A percentile compares a stretch with the other conserved stretches of the same genome.
Evolutionary conservation across 148 eudicot species (phyloP).

Genomic region (Silene conica): DNA sequence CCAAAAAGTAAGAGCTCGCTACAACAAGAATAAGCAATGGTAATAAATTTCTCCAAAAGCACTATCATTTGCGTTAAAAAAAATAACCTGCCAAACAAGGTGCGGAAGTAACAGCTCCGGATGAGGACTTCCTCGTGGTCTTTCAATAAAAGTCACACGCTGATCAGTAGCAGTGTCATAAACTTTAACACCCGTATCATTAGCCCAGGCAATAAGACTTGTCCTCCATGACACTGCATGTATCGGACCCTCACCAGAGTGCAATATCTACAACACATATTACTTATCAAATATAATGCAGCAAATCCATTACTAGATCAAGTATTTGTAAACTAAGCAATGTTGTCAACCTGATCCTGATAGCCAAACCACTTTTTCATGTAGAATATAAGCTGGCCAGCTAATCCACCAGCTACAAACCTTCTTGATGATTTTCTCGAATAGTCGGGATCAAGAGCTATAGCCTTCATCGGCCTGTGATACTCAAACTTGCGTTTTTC

Average conservation of each 20-base stretch:
- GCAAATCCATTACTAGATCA: background rate
- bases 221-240: slow-evolving; percentile 92
- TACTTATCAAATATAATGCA: background rate
- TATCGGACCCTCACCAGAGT: slow-evolving; percentile 97
- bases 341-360: slow-evolving; percentile 70
- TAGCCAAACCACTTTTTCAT: slow-evolving; percentile 88
- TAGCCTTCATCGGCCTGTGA: slow-evolving; percentile 94
- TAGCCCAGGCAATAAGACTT: slow-evolving; percentile 94
- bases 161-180: slow-evolving; percentile 84
- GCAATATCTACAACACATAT: slow-evolving; percentile 59
- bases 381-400: slow-evolving; percentile 74
- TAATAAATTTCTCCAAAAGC: background rate
- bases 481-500: slow-evolving; percentile 84
- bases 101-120: slow-evolving; percentile 94
- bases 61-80: background rate
- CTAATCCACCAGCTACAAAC: slow-evolving; percentile 96
- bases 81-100: slow-evolving; percentile 92
- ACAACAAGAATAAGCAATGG: background rate
- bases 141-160: slow-evolving; percentile 84
- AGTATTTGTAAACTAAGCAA: slow-evolving; percentile 10
- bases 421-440: slow-evolving; percentile 68
- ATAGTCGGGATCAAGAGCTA: slow-evolving; percentile 95
- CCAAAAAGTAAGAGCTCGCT: background rate
- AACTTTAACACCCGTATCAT: slow-evolving; percentile 91
- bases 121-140: slow-evolving; percentile 92